Conservation (phyloP, 441 rosid species). For the Theobroma grandiflorum region DNA sequence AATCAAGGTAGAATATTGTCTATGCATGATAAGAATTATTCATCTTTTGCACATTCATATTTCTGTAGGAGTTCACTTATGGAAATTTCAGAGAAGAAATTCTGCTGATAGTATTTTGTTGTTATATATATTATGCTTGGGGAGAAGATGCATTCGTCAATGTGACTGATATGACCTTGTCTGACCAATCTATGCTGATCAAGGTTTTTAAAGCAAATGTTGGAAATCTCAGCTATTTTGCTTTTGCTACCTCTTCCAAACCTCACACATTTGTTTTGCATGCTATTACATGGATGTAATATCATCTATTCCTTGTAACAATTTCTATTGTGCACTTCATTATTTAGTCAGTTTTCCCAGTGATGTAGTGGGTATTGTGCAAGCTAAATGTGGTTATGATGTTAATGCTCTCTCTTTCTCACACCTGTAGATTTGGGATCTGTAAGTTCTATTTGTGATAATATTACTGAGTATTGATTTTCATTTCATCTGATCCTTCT, state of each 20-base stretch:
- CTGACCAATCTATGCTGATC: not conserved
- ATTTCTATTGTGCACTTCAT: not conserved
- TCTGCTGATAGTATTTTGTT: not conserved
- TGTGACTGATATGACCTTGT: not conserved
- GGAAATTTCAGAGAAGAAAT: constrained; percentile 4
- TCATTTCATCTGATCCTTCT: constrained; percentile 8
- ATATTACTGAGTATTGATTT: not conserved
- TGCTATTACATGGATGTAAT: not conserved
- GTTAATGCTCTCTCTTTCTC: constrained; percentile 2
- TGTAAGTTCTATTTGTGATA: constrained; percentile 3
- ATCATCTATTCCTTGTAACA: not conserved
- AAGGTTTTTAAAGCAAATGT: not conserved
- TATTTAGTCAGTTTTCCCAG: constrained; percentile 11
- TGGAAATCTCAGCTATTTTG: not conserved
- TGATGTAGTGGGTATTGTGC: constrained; percentile 7
- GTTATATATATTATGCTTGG: not conserved
- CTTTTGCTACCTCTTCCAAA: not conserved
- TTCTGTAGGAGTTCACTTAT: not conserved
- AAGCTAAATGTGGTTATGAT: not conserved
- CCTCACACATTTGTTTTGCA: not conserved
- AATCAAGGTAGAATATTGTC: constrained; percentile 26
- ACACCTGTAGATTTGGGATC: constrained; percentile 7
- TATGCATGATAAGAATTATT: not conserved
- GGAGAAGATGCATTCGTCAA: constrained; percentile 5
- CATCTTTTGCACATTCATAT: not conserved